Conservation (phyloP, 129 eudicot species). For the Silybum marianum region DNA sequence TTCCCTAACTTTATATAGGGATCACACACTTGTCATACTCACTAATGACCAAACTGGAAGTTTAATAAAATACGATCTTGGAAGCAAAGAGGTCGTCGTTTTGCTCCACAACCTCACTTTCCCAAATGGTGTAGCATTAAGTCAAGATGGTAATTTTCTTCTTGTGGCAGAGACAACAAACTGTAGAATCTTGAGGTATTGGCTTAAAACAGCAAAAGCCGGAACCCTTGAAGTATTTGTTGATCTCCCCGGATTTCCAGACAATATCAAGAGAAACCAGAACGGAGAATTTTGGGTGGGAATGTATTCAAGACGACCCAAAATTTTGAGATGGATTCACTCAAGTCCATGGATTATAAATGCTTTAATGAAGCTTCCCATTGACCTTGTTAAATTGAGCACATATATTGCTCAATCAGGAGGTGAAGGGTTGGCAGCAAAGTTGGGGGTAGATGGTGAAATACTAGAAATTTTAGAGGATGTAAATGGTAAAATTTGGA, state of each 20-base stretch:
- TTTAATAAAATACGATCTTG: constrained; percentile 55
- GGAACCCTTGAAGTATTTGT: constrained; percentile 52
- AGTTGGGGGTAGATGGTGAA: constrained; percentile 54
- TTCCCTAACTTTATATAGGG: constrained; percentile 27
- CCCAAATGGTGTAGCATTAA: constrained; percentile 83
- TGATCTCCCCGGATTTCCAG: constrained; percentile 68
- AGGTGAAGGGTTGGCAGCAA: constrained; percentile 63
- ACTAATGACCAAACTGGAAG: constrained; percentile 72
- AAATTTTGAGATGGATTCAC: constrained; percentile 36
- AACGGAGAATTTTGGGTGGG: constrained; percentile 76
- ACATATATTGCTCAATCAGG: constrained; percentile 29
- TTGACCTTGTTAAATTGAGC: constrained; percentile 34
- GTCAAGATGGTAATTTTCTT: constrained; percentile 65
- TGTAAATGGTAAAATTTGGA: constrained; percentile 53
- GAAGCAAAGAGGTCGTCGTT: constrained; percentile 52
- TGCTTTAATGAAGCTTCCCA: constrained; percentile 29
- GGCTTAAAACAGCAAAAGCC: constrained; percentile 65
- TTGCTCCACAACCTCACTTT: constrained; percentile 57
- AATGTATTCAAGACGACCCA: constrained; percentile 47
- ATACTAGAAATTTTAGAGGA: constrained; percentile 58
- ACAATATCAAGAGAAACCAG: constrained; percentile 59
- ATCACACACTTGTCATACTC: constrained; percentile 38
- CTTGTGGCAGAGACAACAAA: constrained; percentile 64
- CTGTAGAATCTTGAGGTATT: constrained; percentile 54
- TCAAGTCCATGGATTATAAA: constrained; percentile 41